These are phyloP conservation scores for Candida piceae DNA, from an alignment of 805 yeast genomes.

Conservation along the genomic window DNA sequence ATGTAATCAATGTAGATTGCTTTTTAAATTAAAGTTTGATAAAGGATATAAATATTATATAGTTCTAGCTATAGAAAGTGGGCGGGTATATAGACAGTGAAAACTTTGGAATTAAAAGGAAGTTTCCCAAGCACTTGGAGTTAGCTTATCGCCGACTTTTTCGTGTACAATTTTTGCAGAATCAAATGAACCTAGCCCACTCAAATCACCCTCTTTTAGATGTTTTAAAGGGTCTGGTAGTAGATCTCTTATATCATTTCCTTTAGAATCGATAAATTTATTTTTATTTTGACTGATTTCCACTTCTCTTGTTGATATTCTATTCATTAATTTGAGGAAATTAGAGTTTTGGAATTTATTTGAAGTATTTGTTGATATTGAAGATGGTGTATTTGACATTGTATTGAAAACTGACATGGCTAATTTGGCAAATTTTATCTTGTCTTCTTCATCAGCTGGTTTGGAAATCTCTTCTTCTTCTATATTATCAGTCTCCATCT, in stretches of 20 bases:
- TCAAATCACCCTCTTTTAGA: conserved; percentile 18
- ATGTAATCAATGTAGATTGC: too few species aligned
- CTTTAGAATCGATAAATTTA: conserved; percentile 32
- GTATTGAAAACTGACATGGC: conserved; percentile 34
- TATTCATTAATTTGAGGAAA: conserved; percentile 38
- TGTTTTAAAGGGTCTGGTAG: conserved; percentile 26
- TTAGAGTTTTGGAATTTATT: conserved; percentile 35
- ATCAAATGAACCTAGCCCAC: conserved; percentile 17
- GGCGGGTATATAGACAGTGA: too few species aligned
- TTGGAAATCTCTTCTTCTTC: conserved; percentile 5
- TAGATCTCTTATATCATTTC: conserved; percentile 33
- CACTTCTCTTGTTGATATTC: conserved; percentile 34
- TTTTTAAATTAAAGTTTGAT: too few species aligned
- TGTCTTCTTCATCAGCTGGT: conserved; percentile 24
- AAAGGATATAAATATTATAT: too few species aligned
- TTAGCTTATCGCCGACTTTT: conserved; percentile 14
- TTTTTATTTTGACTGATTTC: conserved; percentile 33
- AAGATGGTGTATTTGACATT: conserved; percentile 30
- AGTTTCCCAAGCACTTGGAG: conserved; percentile 21
- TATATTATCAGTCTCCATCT: conserved; percentile 1
- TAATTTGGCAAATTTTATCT: conserved; percentile 34
- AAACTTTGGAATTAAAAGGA: not conserved
- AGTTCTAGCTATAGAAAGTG: too few species aligned
- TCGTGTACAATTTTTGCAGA: conserved; percentile 20
- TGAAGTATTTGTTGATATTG: conserved; percentile 27